Evolutionary conservation across 306 rosid species (phyloP), one percentile per base, ranked within the genome.

Genomic region (Cucumis cinereus): DNA sequence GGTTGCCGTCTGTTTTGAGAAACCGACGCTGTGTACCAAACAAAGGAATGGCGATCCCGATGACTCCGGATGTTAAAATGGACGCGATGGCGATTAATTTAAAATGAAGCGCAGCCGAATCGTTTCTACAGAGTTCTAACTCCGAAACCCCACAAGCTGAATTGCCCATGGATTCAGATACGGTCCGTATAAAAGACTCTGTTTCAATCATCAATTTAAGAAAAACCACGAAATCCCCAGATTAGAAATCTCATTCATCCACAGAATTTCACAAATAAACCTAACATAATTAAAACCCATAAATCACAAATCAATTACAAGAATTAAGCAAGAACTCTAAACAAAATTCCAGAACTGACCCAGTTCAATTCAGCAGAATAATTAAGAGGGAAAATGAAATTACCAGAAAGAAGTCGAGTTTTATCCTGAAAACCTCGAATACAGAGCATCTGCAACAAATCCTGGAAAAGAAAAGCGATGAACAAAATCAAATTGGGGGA

Each of bases 1-100:
- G 80, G 78, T 82, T 92, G 1, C 99, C 86, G 60, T 94, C 99
- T 7, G 96, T 88, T 6, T 86, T 85, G 16, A 94, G 91, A 58
- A 85, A 88, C 1, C 87, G 73, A 2, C 91, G 82, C 52, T 83
- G 88, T 63, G 49, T 89, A 0, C 97, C 96, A 57, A 86, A 56
- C 20, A 94, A 81, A 0, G 99, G 99, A 40, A 94, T 80, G 2
- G 96, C 93, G 10, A 94, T 58, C 22, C 99, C 99, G 8, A 86
- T 52, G 35, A 87, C 91, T 4, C 99, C 99, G 0, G 96, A 45
- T 0, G 85, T 10, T 4, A 94, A 90, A 36, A 94, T 94, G 0
- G 97, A 86, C 0, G 89, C 96, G 20, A 94, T 87, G 19, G 97
- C 99, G 10, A 89, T 62, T 73, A 87, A 64, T 50, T 95, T 95